Base-by-base conservation (phyloP, 805 yeast species). In the Lachancea dasiensis region DNA sequence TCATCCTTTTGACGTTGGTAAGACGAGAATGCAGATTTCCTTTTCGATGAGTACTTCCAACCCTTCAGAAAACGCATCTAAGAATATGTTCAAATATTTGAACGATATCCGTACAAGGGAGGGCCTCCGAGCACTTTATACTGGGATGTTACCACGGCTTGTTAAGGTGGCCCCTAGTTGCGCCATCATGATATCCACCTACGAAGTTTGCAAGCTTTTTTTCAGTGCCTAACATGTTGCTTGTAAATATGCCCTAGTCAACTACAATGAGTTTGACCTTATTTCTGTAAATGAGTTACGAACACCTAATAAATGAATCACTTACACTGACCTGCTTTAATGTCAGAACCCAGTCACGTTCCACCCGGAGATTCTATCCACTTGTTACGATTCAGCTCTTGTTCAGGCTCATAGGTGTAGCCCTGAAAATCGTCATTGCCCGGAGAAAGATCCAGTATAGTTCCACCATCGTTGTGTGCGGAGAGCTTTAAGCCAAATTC, bases 1-100 rank as follows among this genome's bases (percentile, higher is more conserved):
- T 1, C 87, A 94, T 40, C 97, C 98, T 1, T 92, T 92, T 52
- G 98, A 92, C 58, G 98, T 92, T 7, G 97, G 97, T 4, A 92
- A 92, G 54, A 92, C 98, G 4, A 70, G 97, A 51, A 66, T 86
- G 43, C 98, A 92, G 60, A 72, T 85, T 3, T 64, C 72, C n/a
- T 58, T 45, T 40, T 27, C 33, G 34, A 41, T 39, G 17, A 36
- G 38, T 20, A 30, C 24, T 30, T 39, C 20, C 20, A 36, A 38
- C 21, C 37, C 37, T 13, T 27, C 44, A 34, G 65, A 40, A 68
- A 72, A 27, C 60, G n/a, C n/a, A n/a, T n/a, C n/a, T n/a, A n/a
- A n/a, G n/a, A n/a, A n/a, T n/a, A 85, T 90, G 84, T 75, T 83
- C 49, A 68, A 62, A 38, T 85, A 74, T 57, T 69, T 92, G 63